Evolutionary conservation across 805 yeast species (phyloP).

Genomic region (Yarrowia bubula): DNA sequence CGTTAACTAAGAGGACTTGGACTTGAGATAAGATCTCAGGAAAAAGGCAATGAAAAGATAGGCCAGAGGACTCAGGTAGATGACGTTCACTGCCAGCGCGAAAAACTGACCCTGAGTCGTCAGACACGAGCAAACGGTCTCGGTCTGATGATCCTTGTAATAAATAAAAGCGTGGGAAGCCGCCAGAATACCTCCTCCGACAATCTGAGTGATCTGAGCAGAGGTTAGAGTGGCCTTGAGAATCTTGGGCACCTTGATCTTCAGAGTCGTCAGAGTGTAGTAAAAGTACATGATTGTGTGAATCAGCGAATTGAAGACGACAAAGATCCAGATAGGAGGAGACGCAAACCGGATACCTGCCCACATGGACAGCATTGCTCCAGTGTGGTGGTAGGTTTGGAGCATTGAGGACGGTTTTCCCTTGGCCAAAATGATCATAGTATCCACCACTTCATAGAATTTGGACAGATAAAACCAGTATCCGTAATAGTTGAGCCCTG

Average conservation of each 20-base stretch:
- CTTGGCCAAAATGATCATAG: constrained; percentile 62
- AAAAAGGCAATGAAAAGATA: constrained; percentile 63
- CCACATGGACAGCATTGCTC: constrained; percentile 83
- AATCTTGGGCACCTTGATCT: constrained; percentile 54
- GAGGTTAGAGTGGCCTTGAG: constrained; percentile 62
- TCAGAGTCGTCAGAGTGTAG: constrained; percentile 58
- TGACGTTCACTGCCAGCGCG: constrained; percentile 60
- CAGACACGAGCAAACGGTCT: constrained; percentile 50
- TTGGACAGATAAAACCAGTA: constrained; percentile 68
- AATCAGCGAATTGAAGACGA: constrained; percentile 74
- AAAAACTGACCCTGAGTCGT: constrained; percentile 58
- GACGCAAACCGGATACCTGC: constrained; percentile 66
- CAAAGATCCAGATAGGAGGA: constrained; percentile 79
- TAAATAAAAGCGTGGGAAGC: constrained; percentile 59
- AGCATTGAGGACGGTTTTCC: constrained; percentile 64
- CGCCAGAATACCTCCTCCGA: constrained; percentile 69
- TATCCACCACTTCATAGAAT: constrained; percentile 70
- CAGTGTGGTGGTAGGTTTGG: constrained; percentile 75
- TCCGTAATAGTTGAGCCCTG: constrained; percentile 56
- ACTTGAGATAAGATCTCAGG: constrained; percentile 43
- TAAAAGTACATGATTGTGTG: constrained; percentile 74
- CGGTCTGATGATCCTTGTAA: constrained; percentile 51
- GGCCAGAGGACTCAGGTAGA: constrained; percentile 66
- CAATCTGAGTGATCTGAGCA: constrained; percentile 66
- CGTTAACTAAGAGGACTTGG: neutral